A percentile compares a stretch with the other conserved stretches of the same genome.
Conservation (phyloP, 2,329 filamentous ascomycete genomes). For the Verticillium klebahnii region DNA sequence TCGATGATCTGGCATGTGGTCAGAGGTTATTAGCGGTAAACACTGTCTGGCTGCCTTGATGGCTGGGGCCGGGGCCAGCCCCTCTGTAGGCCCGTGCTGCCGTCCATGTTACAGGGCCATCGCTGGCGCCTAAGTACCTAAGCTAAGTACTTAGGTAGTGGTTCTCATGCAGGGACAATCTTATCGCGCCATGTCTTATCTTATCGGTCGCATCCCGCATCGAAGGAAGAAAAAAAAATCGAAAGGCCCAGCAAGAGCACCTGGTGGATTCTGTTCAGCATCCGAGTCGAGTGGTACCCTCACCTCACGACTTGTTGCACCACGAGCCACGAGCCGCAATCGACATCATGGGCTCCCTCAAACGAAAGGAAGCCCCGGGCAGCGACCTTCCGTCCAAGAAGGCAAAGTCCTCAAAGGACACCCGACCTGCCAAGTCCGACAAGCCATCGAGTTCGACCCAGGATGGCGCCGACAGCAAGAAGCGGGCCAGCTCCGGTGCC, state of each 20-base stretch:
- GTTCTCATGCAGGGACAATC: not conserved
- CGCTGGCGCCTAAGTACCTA: not conserved
- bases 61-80: not conserved
- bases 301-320: not conserved
- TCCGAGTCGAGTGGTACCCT: not conserved
- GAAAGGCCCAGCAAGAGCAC: not conserved
- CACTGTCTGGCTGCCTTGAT: not conserved
- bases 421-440: slow-evolving; percentile 44
- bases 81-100: not conserved
- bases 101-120: not conserved
- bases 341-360: slow-evolving; percentile 49
- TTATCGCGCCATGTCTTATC: not conserved
- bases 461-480: slow-evolving; percentile 27
- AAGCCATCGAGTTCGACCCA: slow-evolving; percentile 26
- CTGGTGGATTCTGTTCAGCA: not conserved
- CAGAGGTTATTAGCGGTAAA: slow-evolving; percentile 1
- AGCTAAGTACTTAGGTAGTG: no score
- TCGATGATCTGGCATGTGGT: not conserved
- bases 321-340: slow-evolving; percentile 3
- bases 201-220: slow-evolving; percentile 1
- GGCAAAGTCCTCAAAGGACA: slow-evolving; percentile 39
- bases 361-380: slow-evolving; percentile 54
- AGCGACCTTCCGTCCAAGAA: slow-evolving; percentile 44
- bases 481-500: slow-evolving; percentile 19
- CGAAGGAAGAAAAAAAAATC: not conserved